Evolutionary conservation across 352 stramenopile species (phyloP), one percentile per base, ranked within the genome.

Genomic region (Pythium sukuiense): DNA sequence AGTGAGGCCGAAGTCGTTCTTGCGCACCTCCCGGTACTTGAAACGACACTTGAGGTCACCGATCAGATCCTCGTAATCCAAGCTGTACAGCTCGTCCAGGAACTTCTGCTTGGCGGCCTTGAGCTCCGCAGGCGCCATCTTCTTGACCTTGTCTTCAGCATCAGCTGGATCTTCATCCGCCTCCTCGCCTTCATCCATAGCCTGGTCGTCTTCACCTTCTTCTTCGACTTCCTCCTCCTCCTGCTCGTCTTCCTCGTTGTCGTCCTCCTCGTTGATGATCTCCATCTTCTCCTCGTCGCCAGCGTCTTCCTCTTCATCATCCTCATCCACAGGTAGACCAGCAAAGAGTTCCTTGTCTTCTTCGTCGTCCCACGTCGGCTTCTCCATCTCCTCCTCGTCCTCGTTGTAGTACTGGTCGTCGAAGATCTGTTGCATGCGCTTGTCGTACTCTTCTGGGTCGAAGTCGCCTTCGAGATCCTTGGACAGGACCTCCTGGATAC

Each of bases 41-140:
- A 99, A 99, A 26, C 97, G 88, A 50, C 94, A 99, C 54, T 97
- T 97, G 70, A 99, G 87, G 66, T 98, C 97, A 24, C 92, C 97
- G 66, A 99, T 98, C 45, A 99, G 89, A 69, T 99, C 97, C 76
- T 99, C 98, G 70, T 99, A 99, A 76, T 99, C 98, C 27, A 99
- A 81, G 48, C 97, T 92, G 76, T 99, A 99, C 9, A 99, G 77
- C 67, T 99, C 97, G 54, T 99, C 94, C 61, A 98, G 76, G 64
- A 97, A 94, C 67, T 98, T 94, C 61, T 97, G 76, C 76, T 97
- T 92, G 69, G 95, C 95, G 27, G 67, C 72, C 61, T 89, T 56
- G 50, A 93, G 83, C 61, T 96, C 76, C 27, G 79, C 71, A 0
- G 62, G 61, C 12, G 73, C 87, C 81, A 93, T 82, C 39, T 77